phyloP scores from a whole-genome alignment of 1,139 yeast species.

The Sugiyamaella neomexicana region DNA sequence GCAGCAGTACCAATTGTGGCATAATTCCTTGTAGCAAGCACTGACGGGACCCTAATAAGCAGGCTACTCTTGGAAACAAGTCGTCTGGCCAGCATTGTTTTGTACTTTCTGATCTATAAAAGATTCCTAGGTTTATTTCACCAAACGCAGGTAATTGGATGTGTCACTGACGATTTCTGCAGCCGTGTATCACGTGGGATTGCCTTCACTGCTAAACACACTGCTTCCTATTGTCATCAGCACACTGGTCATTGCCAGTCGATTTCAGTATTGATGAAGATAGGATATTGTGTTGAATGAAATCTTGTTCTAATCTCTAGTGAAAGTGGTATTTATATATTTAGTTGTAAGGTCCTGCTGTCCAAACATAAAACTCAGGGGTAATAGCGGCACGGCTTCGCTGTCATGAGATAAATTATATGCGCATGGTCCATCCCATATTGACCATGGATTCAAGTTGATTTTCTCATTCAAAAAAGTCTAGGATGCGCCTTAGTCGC shows the following conservation, averaged over 20 bases:
- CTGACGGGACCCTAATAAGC: not conserved
- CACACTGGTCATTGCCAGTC: no score
- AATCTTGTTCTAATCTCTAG: no score
- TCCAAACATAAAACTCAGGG: not conserved
- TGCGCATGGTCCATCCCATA: not conserved
- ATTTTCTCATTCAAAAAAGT: not conserved
- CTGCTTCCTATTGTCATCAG: no score
- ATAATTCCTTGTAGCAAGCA: conserved; percentile 1
- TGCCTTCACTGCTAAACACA: not conserved
- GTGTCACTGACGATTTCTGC: not conserved
- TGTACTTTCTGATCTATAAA: not conserved
- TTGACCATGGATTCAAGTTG: not conserved
- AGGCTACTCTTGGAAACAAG: not conserved
- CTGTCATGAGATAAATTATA: no score
- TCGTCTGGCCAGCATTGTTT: conserved; percentile 5
- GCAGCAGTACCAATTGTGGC: conserved; percentile 15
- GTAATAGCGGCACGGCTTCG: not conserved
- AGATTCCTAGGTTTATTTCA: not conserved
- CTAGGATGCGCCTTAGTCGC: conserved; percentile 19
- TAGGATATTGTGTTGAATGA: no score
- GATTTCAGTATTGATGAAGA: no score
- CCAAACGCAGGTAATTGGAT: no score
- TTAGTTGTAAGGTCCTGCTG: no score
- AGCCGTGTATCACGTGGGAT: conserved; percentile 9
- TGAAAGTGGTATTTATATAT: no score